These are phyloP conservation scores for Geotrichum restrictum DNA, from an alignment of 1,139 yeast genomes.

Conservation along the genomic window DNA sequence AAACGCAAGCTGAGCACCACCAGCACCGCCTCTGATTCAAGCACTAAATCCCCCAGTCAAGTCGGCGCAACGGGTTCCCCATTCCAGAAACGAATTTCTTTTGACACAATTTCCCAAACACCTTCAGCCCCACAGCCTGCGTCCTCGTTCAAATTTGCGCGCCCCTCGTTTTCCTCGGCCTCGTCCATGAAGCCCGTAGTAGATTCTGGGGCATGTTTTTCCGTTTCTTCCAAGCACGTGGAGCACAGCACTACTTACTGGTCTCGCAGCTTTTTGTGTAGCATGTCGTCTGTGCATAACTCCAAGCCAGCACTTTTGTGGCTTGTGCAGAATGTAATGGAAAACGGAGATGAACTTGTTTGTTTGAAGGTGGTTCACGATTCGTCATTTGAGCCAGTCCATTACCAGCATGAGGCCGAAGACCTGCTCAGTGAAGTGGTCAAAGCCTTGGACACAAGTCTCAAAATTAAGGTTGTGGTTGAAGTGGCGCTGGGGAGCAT, in stretches of 20 bases:
- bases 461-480: slow-evolving; percentile 29
- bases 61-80: slow-evolving; percentile 14
- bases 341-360: slow-evolving; percentile 33
- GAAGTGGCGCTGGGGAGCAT: slow-evolving; percentile 32
- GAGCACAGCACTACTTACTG: slow-evolving; percentile 24
- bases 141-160: slow-evolving; percentile 8
- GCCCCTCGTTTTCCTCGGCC: slow-evolving; percentile 12
- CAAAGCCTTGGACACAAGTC: slow-evolving; percentile 21
- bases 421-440: slow-evolving; percentile 24
- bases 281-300: slow-evolving; percentile 12
- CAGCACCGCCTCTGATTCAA: background rate
- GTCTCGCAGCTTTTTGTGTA: slow-evolving; percentile 29
- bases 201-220: slow-evolving; percentile 24
- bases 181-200: slow-evolving; percentile 5
- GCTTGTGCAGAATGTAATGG: slow-evolving; percentile 28
- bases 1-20: background rate
- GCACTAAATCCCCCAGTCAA: background rate
- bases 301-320: slow-evolving; percentile 29
- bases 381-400: slow-evolving; percentile 3
- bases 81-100: slow-evolving; percentile 29
- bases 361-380: slow-evolving; percentile 27
- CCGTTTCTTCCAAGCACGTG: slow-evolving; percentile 30
- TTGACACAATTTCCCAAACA: slow-evolving; percentile 28
- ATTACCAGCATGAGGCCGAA: slow-evolving; percentile 28
- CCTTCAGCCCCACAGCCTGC: slow-evolving; percentile 1